These are phyloP conservation scores for Botrytis sinoallii DNA, from an alignment of 2,329 filamentous ascomycete genomes.

Conservation along the genomic window DNA sequence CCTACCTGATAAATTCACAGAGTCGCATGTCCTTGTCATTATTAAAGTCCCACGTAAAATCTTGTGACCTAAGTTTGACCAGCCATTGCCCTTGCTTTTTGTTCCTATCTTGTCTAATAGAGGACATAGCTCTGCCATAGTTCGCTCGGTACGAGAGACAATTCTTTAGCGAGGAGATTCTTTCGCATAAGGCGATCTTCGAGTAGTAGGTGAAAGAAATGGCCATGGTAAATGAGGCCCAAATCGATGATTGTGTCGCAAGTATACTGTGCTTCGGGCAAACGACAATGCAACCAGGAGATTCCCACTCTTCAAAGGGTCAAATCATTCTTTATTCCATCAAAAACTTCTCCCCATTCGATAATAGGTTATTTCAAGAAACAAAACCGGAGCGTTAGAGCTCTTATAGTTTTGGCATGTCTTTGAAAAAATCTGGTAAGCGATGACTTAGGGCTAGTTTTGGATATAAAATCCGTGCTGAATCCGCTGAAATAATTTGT, in stretches of 20 bases:
- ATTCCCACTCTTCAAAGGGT: too few relatives aligned
- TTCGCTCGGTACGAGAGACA: neutral
- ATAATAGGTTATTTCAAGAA: fast-evolving
- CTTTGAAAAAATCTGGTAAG: neutral
- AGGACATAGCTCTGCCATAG: neutral
- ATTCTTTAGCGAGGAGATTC: neutral
- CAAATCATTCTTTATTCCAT: neutral
- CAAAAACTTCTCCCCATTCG: neutral
- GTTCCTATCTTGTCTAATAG: neutral
- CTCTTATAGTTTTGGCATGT: neutral
- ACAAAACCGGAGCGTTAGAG: fast-evolving
- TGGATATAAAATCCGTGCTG: too few relatives aligned
- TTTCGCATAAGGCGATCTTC: neutral
- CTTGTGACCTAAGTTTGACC: neutral
- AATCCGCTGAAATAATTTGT: too few relatives aligned
- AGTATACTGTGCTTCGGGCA: too few relatives aligned
- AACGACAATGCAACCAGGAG: too few relatives aligned
- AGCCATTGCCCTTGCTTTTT: neutral
- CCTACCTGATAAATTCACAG: neutral
- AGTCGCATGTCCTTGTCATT: neutral
- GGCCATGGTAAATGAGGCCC: neutral
- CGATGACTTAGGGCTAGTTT: too few relatives aligned
- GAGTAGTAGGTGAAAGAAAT: neutral
- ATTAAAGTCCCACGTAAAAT: neutral
- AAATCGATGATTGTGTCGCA: fast-evolving